Conservation (phyloP, 441 rosid genomes). For the Adansonia gregorii region DNA sequence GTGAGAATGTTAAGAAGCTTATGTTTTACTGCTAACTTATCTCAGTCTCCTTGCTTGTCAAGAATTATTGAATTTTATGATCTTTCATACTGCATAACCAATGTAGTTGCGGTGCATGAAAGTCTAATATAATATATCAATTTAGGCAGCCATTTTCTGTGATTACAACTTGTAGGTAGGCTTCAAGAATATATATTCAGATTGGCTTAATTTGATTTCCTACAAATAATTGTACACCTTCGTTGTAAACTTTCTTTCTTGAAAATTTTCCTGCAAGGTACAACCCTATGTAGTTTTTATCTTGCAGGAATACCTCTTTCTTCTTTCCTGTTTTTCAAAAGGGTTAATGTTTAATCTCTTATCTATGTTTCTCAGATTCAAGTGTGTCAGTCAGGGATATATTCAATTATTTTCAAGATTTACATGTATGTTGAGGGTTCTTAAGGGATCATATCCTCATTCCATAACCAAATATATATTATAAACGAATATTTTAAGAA, state of each 20-base stretch:
- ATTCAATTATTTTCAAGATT: too few species aligned
- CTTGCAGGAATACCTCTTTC: not conserved
- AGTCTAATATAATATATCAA: not conserved
- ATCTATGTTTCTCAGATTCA: too few species aligned
- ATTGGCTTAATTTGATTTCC: not conserved
- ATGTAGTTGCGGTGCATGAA: not conserved
- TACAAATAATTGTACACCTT: constrained; percentile 13
- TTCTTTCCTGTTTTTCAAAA: too few species aligned
- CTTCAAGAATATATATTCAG: not conserved
- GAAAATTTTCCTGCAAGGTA: not conserved
- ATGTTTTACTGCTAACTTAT: constrained; percentile 67
- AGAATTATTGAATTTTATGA: constrained; percentile 18
- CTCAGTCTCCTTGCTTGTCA: not conserved
- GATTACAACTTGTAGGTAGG: constrained; percentile 1
- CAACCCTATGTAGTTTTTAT: not conserved
- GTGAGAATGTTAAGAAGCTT: constrained; percentile 67
- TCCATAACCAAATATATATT: too few species aligned
- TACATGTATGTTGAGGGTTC: too few species aligned
- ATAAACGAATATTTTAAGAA: too few species aligned
- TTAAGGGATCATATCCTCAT: too few species aligned
- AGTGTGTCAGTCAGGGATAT: too few species aligned
- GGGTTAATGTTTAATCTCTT: too few species aligned
- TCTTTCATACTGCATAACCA: not conserved
- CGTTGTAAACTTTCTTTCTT: not conserved
- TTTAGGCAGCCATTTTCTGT: not conserved